Percentiles rank a stretch among this genome's conserved stretches.
Conservation (phyloP, 202 grass and related monocot genomes). For the Setaria viridis region DNA sequence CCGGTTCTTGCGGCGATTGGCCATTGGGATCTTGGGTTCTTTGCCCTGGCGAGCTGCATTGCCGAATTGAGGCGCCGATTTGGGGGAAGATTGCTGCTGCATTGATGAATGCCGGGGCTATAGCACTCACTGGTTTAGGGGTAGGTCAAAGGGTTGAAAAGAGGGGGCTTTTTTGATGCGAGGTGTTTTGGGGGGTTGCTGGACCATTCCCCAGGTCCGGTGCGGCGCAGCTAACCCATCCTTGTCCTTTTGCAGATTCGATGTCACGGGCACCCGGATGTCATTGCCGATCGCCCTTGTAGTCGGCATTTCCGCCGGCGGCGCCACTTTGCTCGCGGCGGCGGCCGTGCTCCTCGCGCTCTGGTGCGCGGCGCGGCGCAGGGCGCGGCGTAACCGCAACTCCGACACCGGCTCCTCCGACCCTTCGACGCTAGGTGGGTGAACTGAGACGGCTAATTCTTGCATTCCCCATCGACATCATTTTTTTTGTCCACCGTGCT, state of each 20-base stretch:
- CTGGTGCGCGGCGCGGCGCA: constrained; percentile 48
- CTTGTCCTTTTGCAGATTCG: constrained; percentile 49
- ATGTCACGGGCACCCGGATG: constrained; percentile 80
- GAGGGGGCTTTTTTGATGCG: constrained; percentile 41
- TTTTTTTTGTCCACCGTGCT: too few species aligned
- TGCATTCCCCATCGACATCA: not conserved
- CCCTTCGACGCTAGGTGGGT: constrained; percentile 70
- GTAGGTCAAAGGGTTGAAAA: constrained; percentile 39
- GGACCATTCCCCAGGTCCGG: constrained; percentile 15
- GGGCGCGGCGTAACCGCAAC: constrained; percentile 57
- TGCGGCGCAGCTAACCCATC: not conserved
- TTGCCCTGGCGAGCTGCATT: constrained; percentile 38
- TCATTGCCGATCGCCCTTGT: constrained; percentile 66
- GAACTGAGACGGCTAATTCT: constrained; percentile 26
- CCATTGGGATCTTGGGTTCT: not conserved
- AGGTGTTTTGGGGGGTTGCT: constrained; percentile 28
- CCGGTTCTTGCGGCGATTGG: constrained; percentile 13
- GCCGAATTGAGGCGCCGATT: constrained; percentile 43
- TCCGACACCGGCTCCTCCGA: constrained; percentile 84
- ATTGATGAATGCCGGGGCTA: constrained; percentile 52
- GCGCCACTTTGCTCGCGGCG: constrained; percentile 38
- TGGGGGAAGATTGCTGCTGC: constrained; percentile 24
- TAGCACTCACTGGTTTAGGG: constrained; percentile 44
- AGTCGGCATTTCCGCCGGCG: constrained; percentile 70
- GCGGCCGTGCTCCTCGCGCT: constrained; percentile 43